Evolutionary conservation across 2,329 filamentous ascomycete genomes (phyloP), one percentile per base, ranked within the genome.

Genomic region (Pezizomycotina sp.): DNA sequence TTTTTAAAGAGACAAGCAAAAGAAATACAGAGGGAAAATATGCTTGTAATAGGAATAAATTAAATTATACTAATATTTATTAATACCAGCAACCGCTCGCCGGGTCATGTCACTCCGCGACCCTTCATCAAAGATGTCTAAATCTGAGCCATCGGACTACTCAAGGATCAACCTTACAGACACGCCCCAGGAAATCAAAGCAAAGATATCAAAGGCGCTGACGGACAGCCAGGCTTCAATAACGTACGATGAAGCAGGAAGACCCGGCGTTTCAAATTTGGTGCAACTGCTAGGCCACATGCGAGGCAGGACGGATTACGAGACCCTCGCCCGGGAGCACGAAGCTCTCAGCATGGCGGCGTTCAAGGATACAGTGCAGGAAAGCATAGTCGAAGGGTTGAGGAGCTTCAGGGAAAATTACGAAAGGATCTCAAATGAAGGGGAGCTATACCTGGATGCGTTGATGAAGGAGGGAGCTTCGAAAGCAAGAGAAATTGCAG

Each of bases 61-160:
- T 12, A 12, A 29, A 6, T 8, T 29, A 10, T 24, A 18, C 22
- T 20, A 6, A n/a, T 9, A 14, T 19, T 30, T 27, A 10, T 4
- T 15, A 28, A 21, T 15, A 23, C 29, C 31, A 81, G 76, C 76
- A n/a, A 74, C 79, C 4, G 71, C 78, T 2, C 80, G 77, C 50
- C 73, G 86, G 43, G 68, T 98, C 44, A 95, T 93, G 84, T 92
- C 83, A 12, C 69, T 98, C 14, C 72, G 69, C 33, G 63, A 80
- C 7, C 86, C 89, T 0, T 60, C 57, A 1, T 64, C 69, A 34
- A 98, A 98, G 56, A 98, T 98, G 89, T 92, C 83, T 37, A 98
- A 98, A 58, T 92, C 83, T 1, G 68, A 82, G 50, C 53, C 65
- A 1, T 70, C 78, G 48, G 64, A 68, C 2, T 69, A 68, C 31